These are phyloP conservation scores for Neolentinus lepideus DNA, from an alignment of 1,284 basidiomycete genomes.

Conservation along the genomic window DNA sequence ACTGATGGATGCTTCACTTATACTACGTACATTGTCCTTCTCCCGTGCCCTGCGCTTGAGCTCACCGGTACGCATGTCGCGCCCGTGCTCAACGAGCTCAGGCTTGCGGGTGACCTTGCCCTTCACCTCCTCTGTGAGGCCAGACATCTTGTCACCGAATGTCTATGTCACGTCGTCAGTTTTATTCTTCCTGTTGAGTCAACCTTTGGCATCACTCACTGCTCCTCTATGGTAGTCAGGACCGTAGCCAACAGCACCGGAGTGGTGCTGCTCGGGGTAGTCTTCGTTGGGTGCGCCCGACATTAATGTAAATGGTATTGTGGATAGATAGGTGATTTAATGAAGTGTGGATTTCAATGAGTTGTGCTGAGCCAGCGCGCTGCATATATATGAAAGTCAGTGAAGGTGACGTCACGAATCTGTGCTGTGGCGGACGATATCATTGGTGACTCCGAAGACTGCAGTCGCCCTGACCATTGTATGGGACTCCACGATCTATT, in stretches of 20 bases:
- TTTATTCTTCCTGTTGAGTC: background rate
- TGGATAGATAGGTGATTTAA: background rate
- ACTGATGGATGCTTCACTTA: no score
- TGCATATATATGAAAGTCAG: no score
- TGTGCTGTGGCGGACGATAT: no score
- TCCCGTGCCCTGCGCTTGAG: conserved; percentile 3
- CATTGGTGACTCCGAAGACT: no score
- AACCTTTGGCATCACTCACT: conserved; percentile 14
- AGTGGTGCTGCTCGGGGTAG: conserved; percentile 31
- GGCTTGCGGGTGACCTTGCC: conserved; percentile 8
- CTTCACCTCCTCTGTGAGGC: conserved; percentile 7
- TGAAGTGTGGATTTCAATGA: background rate
- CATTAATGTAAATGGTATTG: background rate
- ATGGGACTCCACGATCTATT: no score
- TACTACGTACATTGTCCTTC: background rate
- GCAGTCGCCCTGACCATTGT: no score
- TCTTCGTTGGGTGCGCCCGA: conserved; percentile 2
- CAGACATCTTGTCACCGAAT: conserved; percentile 7
- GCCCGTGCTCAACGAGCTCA: conserved; percentile 6
- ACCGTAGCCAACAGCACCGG: conserved; percentile 33
- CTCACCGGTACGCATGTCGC: conserved; percentile 1
- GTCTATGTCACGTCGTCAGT: conserved; percentile 1
- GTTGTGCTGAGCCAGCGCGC: background rate
- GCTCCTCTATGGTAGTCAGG: conserved; percentile 28
- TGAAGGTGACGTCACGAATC: no score